A percentile compares a stretch with the other conserved stretches of the same genome.
These are phyloP conservation scores for Cutaneotrichosporon curvatum DNA, from an alignment of 1,284 basidiomycete species.

Conservation along the genomic window DNA sequence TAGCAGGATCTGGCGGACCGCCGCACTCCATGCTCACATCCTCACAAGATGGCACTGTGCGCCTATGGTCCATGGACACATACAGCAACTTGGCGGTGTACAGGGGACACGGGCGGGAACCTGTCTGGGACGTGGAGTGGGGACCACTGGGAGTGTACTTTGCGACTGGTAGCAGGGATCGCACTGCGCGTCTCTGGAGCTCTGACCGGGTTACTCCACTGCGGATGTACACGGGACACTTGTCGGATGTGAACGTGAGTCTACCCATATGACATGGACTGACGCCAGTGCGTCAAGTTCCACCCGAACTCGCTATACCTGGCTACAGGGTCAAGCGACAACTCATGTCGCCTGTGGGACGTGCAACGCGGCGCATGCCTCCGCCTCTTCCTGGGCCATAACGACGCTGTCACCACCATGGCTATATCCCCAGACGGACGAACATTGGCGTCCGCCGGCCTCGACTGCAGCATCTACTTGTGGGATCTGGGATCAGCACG, in stretches of 20 bases:
- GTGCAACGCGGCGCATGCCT: slow-evolving; percentile 92
- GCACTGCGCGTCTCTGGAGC: slow-evolving; percentile 92
- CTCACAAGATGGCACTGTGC: slow-evolving; percentile 85
- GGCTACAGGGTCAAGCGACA: slow-evolving; percentile 92
- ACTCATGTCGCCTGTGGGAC: slow-evolving; percentile 94
- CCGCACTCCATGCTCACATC: slow-evolving; percentile 84
- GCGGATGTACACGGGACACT: slow-evolving; percentile 89
- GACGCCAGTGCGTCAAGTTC: slow-evolving; percentile 76
- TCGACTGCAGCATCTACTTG: slow-evolving; percentile 85
- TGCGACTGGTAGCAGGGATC: slow-evolving; percentile 86
- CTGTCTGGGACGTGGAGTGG: slow-evolving; percentile 99
- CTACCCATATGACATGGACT: not conserved
- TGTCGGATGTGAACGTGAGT: slow-evolving; percentile 94
- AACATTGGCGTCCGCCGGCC: slow-evolving; percentile 81
- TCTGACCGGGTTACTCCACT: slow-evolving; percentile 83
- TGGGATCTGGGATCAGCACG: slow-evolving; percentile 94
- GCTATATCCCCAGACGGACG: slow-evolving; percentile 89
- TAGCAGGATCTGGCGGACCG: slow-evolving; percentile 73
- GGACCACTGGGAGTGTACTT: slow-evolving; percentile 98
- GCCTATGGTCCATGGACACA: slow-evolving; percentile 94
- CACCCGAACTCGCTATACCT: slow-evolving; percentile 97
- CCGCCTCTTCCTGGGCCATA: slow-evolving; percentile 91
- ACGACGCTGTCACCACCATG: slow-evolving; percentile 78
- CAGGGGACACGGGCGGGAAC: slow-evolving; percentile 84
- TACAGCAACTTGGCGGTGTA: slow-evolving; percentile 89